Conservation (phyloP, 1,284 basidiomycete species). For the Malassezia japonica region DNA sequence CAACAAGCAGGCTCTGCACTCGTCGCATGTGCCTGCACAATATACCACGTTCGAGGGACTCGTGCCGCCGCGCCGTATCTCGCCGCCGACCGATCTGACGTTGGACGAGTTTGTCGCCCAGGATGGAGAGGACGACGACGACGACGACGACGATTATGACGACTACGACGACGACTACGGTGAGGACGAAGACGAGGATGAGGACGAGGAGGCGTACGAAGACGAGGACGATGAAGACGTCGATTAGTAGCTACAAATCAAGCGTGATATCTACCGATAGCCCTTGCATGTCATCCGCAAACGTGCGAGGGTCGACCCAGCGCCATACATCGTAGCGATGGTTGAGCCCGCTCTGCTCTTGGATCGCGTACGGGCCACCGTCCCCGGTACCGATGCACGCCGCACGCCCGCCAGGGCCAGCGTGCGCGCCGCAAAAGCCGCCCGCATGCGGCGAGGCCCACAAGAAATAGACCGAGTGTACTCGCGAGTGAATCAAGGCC, state of each 20-base stretch:
- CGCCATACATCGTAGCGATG: slow-evolving; percentile 50
- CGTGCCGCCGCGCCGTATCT: slow-evolving; percentile 2
- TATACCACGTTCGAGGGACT: slow-evolving; percentile 18
- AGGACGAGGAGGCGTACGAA: slow-evolving; percentile 3
- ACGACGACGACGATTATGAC: neutral
- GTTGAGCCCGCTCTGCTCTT: slow-evolving; percentile 50
- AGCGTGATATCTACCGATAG: neutral
- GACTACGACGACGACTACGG: slow-evolving; percentile 8
- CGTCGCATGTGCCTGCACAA: neutral
- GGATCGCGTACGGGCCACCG: slow-evolving; percentile 46
- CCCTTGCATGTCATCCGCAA: neutral
- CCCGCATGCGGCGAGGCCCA: slow-evolving; percentile 30
- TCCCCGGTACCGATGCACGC: slow-evolving; percentile 23
- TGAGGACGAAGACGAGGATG: slow-evolving; percentile 7
- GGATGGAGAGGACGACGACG: neutral
- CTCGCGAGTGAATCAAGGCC: slow-evolving; percentile 43
- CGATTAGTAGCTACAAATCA: neutral
- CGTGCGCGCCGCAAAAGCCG: slow-evolving; percentile 32
- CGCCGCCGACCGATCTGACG: neutral
- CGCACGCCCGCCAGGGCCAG: neutral
- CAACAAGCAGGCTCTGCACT: too few relatives aligned
- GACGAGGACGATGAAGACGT: neutral
- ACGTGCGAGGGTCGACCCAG: slow-evolving; percentile 24
- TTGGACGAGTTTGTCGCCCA: slow-evolving; percentile 13
- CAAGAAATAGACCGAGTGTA: slow-evolving; percentile 33